phyloP scores from a whole-genome alignment of 306 rosid species.

The Arachis stenosperma region DNA sequence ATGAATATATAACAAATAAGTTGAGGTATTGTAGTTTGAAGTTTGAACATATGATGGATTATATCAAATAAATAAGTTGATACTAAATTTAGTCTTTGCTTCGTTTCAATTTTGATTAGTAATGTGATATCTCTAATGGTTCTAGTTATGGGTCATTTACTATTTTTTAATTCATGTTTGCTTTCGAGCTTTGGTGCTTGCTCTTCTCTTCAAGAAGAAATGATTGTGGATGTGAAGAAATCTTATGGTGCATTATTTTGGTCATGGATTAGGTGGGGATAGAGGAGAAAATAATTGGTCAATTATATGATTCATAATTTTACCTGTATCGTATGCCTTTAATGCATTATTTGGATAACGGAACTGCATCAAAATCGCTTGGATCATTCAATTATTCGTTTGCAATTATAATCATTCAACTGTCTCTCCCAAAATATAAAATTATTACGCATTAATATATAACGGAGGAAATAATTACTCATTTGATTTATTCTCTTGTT shows the following conservation, averaged over 20 bases:
- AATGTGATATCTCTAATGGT: background rate
- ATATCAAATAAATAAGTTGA: too few species aligned
- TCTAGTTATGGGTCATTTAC: background rate
- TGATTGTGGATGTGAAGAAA: constrained; percentile 33
- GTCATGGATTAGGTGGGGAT: background rate
- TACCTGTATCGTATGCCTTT: background rate
- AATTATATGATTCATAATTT: background rate
- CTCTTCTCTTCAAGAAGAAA: constrained; percentile 32
- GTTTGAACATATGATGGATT: too few species aligned
- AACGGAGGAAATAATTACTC: too few species aligned
- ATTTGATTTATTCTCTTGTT: too few species aligned
- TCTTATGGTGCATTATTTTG: constrained; percentile 28
- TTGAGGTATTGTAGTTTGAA: too few species aligned
- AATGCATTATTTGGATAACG: too few species aligned
- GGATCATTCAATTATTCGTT: too few species aligned
- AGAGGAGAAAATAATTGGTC: background rate
- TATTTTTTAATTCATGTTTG: constrained; percentile 9
- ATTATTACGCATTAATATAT: too few species aligned
- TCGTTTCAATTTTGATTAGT: background rate
- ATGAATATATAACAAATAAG: constrained; percentile 35
- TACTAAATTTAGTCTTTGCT: background rate
- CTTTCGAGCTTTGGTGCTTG: constrained; percentile 28
- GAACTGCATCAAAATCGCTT: too few species aligned
- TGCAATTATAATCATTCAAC: too few species aligned
- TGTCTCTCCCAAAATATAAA: too few species aligned